A percentile compares a stretch with the other conserved stretches of the same genome.
Conservation (phyloP, 2,329 filamentous ascomycete species). For the Hirsutella thompsonii region DNA sequence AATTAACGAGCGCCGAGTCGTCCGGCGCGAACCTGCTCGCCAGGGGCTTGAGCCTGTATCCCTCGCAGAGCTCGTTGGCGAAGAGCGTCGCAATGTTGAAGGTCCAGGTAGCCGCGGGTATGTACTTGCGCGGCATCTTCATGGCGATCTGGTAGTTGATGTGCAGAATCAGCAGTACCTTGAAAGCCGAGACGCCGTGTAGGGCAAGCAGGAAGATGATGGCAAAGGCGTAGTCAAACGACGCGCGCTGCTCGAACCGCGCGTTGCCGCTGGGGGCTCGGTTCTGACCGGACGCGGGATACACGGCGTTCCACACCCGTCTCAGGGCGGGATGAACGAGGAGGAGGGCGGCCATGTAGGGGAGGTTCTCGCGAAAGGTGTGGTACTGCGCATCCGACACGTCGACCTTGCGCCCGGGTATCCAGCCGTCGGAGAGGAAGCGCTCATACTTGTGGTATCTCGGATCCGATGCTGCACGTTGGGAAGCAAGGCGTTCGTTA, state of each 20-base stretch:
- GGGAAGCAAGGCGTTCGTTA: no score
- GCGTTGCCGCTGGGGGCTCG: conserved; percentile 33
- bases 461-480: conserved; percentile 67
- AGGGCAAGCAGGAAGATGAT: conserved; percentile 64
- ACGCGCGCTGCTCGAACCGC: conserved; percentile 55
- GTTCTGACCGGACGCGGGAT: conserved; percentile 18
- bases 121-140: conserved; percentile 51
- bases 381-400: conserved; percentile 81
- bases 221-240: conserved; percentile 76
- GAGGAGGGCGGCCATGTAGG: conserved; percentile 63
- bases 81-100: conserved; percentile 84
- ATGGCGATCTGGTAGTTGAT: conserved; percentile 74
- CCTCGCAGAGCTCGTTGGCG: conserved; percentile 71
- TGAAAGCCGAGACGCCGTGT: conserved; percentile 75
- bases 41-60: conserved; percentile 60
- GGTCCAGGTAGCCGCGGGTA: conserved; percentile 71
- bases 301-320: conserved; percentile 51
- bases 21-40: conserved; percentile 34
- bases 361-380: conserved; percentile 75
- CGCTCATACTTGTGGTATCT: conserved; percentile 63
- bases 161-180: conserved; percentile 68
- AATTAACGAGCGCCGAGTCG: conserved; percentile 35
- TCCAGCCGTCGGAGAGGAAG: conserved; percentile 72
- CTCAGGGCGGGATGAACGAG: conserved; percentile 69
- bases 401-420: conserved; percentile 85